Percentiles rank a stretch among this genome's conserved stretches.
These are phyloP conservation scores for Candida andamanensis DNA, from an alignment of 805 yeast species.

Conservation along the genomic window DNA sequence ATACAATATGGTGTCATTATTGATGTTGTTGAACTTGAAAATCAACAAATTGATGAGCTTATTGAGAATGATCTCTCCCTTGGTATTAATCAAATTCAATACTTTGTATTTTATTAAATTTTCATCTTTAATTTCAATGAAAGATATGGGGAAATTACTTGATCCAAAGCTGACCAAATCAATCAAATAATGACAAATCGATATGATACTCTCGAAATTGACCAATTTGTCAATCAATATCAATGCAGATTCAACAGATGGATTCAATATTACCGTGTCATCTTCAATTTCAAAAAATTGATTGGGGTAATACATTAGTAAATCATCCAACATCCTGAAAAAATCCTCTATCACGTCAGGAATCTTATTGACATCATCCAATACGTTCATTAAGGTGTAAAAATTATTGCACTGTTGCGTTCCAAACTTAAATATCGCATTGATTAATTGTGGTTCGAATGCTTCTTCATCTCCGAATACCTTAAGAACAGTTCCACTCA, in stretches of 20 bases:
- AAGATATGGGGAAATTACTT: conserved; percentile 72
- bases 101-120: conserved; percentile 46
- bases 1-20: conserved; percentile 48
- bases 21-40: conserved; percentile 52
- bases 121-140: conserved; percentile 51
- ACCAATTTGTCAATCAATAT: conserved; percentile 46
- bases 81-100: conserved; percentile 40
- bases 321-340: conserved; percentile 72
- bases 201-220: conserved; percentile 65
- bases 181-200: conserved; percentile 70
- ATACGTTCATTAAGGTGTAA: conserved; percentile 25
- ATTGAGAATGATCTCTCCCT: conserved; percentile 54
- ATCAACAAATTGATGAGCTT: conserved; percentile 63
- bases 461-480: conserved; percentile 57
- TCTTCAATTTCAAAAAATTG: conserved; percentile 40
- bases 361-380: conserved; percentile 30
- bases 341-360: conserved; percentile 84
- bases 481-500: conserved; percentile 73
- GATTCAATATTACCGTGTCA: conserved; percentile 31
- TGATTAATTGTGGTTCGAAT: conserved; percentile 7
- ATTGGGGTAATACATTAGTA: conserved; percentile 68
- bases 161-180: conserved; percentile 86
- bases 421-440: conserved; percentile 48
- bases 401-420: conserved; percentile 59
- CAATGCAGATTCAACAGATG: conserved; percentile 56